Base-by-base conservation (phyloP, 2,329 filamentous ascomycete genomes). In the Akanthomyces dipterigenus region DNA sequence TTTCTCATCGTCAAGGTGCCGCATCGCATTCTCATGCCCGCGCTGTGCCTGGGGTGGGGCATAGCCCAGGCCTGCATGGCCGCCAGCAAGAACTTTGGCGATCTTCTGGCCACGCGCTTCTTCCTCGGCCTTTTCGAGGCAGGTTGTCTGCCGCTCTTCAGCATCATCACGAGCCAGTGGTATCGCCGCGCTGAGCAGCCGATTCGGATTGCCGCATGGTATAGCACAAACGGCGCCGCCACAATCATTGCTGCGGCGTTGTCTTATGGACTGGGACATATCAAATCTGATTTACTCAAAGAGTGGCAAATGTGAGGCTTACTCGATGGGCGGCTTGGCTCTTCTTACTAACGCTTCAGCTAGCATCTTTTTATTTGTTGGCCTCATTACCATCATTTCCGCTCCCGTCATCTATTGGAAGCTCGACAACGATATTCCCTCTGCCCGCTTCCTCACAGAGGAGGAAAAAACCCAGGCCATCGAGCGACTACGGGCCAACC, bases 401-500 rank as follows among this genome's bases (percentile, higher is more conserved):
- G 79, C 79, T 0, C 85, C 85, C 0, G 65, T 88, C 12, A 74
- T 86, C 1, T 88, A 85, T 71, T 83, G 77, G 75, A 77, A 77
- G 50, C 77, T 89, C 2, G 83, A 87, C 69, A 81, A 82, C 68
- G 83, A 86, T 64, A 79, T 87, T 20, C 69, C 78, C 0, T 80
- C 80, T 0, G 81, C 81, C 0, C 76, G 80, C 16, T 84, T 82
- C 62, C 68, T 95, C 28, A 88, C 77, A 8, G 81, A 87, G 57
- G 79, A 84, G 50, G 90, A 93, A 65, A 84, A 85, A 14, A 70
- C 85, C 0, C 78, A 91, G 46, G 88, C 87, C 0, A 77, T 92
- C 28, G 89, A 91, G 64, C 81, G 90, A 0, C 83, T 93, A 6
- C 80, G 89, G 0, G 79, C 85, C 24, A 93, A 93, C 67, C 85